Conservation (phyloP, 129 eudicot species). For the Arctium minus region DNA sequence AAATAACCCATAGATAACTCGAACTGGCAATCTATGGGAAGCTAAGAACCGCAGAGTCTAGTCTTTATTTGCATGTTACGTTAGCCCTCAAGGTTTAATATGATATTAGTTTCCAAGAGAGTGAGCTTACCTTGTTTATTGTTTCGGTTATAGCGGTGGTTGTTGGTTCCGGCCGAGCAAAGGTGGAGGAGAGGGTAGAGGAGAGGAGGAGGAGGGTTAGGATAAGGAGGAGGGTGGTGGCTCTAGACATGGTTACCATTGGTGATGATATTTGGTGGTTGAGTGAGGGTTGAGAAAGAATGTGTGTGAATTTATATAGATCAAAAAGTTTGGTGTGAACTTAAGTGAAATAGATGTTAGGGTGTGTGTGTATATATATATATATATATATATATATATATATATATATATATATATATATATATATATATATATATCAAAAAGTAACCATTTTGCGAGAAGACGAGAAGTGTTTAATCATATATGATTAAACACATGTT, state of each 20-base stretch:
- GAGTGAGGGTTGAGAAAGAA: conserved; percentile 23
- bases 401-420: neutral
- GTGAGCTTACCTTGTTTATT: conserved; percentile 23
- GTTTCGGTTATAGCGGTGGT: neutral
- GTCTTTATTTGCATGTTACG: neutral
- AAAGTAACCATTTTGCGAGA: no score
- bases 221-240: conserved; percentile 25
- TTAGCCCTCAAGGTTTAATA: neutral
- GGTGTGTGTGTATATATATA: neutral
- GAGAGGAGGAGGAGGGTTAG: conserved; percentile 25
- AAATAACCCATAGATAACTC: neutral
- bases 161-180: conserved; percentile 29
- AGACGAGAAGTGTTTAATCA: no score
- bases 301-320: conserved; percentile 21
- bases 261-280: conserved; percentile 13
- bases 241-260: conserved; percentile 22
- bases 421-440: neutral
- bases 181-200: conserved; percentile 9
- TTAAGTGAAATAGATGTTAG: conserved; percentile 6
- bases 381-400: neutral
- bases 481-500: no score
- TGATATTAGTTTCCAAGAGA: neutral
- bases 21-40: neutral
- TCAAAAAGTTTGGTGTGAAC: conserved; percentile 14
- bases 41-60: neutral